Base-by-base conservation (phyloP, 768 basidiomycete genomes). In the Xerocomus spinulosus region DNA sequence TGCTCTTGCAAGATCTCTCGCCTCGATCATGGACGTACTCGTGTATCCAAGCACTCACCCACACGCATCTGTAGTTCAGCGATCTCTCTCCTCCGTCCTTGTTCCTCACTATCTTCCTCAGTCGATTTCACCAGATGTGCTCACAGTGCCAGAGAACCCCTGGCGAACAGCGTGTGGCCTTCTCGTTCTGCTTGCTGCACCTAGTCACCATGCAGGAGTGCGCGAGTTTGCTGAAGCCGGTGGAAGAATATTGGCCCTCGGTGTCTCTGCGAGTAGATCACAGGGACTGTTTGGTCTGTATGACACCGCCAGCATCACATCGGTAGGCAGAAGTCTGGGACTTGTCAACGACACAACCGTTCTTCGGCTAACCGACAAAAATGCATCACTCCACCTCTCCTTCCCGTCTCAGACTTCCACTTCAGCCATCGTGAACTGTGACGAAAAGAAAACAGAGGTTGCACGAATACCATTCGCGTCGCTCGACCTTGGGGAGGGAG, bases 21-120 rank as follows among this genome's bases (percentile, higher is more conserved):
- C 17, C 38, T 9, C n/a, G 14, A 4, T 29, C 32, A 87, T 88
- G 82, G 80, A 89, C 66, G 83, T 90, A n/a, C 78, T 89, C 48
- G 73, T 88, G 44, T 87, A 86, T 63, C 66, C 78, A 42, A 84
- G 81, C 5, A 75, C 81, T 32, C 83, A 86, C 51, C 74, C 79
- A 8, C 64, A 78, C 9, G 71, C 26, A 75, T 73, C 9, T 63
- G 78, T 33, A 56, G 70, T 45, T 60, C 76, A 54, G 64, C 78
- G 7, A 53, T 81, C 70, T 1, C 76, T 92, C 15, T 73, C 76
- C 25, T 60, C 73, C 3, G 57, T 87, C 24, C 79, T 95, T 17
- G 59, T 75, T 13, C 84, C 90, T 0, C 76, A 83, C 62, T 94
- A 93, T 64, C 80, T 87, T 12, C 81, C 95, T 35, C 88, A 90